Base-by-base conservation (phyloP, 768 basidiomycete species). In the Cyclocybe aegerita region DNA sequence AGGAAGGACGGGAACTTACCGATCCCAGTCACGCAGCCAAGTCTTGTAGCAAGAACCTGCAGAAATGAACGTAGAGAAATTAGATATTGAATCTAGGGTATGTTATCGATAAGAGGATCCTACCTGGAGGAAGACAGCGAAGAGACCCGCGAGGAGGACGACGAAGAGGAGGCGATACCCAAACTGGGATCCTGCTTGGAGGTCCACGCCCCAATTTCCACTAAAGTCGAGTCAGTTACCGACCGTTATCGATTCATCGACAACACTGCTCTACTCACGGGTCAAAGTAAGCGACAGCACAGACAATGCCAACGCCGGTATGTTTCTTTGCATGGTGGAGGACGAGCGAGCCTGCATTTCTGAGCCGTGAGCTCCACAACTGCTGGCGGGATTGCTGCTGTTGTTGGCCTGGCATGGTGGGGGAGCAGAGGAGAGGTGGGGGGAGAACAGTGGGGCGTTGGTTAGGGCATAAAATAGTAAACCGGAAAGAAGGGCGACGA, bases 201-300 rank as follows among this genome's bases (percentile, higher is more conserved):
- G 72, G 70, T 94, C 93, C 11, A 93, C 92, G 12, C 87, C 83
- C 93, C 92, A 93, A 61, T 94, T 95, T 29, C 92, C 90, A 14
- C 86, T 87, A 47, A 33, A 12, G 31, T 15, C 9, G 46, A 44
- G 41, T 46, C 33, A 11, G 38, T 53, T 32, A 48, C 33, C 44
- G 15, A 54, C 49, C 29, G 50, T 48, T 11, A 38, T 42, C 40
- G 38, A 14, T 39, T 43, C 17, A 9, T 42, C 40, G 41, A 52
- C 12, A 39, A 46, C n/a, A 43, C 11, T 15, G 31, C 46, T 32
- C n/a, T 17, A 74, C 86, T 63, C 58, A 90, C 84, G 90, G 90
- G 61, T 92, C 90, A 61, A 91, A 90, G 67, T 94, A 95, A 0
- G 92, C 93, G 7, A 94, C 90, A 7, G 88, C 80, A 55, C 90